phyloP scores from a whole-genome alignment of 257 asterid species.

The Phtheirospermum japonicum region DNA sequence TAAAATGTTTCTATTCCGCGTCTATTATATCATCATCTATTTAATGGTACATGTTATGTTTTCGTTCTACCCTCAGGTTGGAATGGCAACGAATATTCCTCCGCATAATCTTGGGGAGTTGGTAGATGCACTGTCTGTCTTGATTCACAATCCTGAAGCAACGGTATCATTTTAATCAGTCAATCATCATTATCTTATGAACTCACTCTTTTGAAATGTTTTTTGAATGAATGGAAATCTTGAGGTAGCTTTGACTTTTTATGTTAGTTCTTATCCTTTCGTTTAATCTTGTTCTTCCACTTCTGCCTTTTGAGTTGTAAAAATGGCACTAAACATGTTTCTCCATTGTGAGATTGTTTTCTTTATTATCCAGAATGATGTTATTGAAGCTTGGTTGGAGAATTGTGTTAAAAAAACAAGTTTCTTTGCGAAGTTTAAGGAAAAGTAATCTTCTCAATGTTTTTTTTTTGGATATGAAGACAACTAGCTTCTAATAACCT shows the following conservation, averaged over 20 bases:
- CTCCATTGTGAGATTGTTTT: constrained; percentile 14
- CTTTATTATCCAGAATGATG: constrained; percentile 12
- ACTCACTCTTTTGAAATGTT: constrained; percentile 13
- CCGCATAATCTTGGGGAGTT: constrained; percentile 99
- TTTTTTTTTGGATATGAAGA: not conserved
- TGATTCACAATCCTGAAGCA: constrained; percentile 95
- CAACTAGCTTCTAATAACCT: not conserved
- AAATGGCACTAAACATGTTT: too few species aligned
- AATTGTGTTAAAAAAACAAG: constrained; percentile 1
- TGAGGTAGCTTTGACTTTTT: constrained; percentile 16
- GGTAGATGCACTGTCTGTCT: constrained; percentile 82
- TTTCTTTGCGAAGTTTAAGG: constrained; percentile 11
- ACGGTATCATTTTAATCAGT: constrained; percentile 55
- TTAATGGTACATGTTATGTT: constrained; percentile 7
- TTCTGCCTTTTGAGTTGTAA: constrained; percentile 10
- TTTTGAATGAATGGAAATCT: constrained; percentile 17
- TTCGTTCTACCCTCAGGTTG: constrained; percentile 58
- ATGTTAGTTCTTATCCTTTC: not conserved
- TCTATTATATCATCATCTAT: constrained; percentile 12
- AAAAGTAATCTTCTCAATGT: not conserved
- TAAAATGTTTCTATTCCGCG: not conserved
- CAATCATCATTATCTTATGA: constrained; percentile 23
- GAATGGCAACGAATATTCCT: constrained; percentile 99
- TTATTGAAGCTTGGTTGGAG: constrained; percentile 21
- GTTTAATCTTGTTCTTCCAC: constrained; percentile 15